A percentile compares a stretch with the other conserved stretches of the same genome.
Evolutionary conservation across 2,329 filamentous ascomycete species (phyloP).

Genomic region (Pyrenophora tritici-repentis): DNA sequence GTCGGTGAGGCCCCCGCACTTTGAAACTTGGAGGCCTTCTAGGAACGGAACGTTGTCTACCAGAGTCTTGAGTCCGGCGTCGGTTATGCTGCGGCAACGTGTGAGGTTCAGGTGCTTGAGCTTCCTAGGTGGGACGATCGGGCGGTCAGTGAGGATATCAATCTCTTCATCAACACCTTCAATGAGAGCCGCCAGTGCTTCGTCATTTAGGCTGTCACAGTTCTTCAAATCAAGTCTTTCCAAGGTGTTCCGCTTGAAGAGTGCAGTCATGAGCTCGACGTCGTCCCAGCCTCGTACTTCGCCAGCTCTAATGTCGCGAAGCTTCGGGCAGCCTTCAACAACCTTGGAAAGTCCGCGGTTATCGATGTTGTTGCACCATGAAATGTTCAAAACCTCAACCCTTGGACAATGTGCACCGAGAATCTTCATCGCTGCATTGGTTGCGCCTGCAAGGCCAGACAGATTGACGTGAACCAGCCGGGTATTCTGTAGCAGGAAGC

Average conservation of each 20-base stretch:
- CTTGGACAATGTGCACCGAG: constrained; percentile 80
- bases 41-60: constrained; percentile 77
- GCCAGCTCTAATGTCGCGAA: constrained; percentile 80
- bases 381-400: constrained; percentile 85
- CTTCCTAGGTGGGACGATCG: constrained; percentile 75
- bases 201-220: constrained; percentile 77
- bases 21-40: constrained; percentile 81
- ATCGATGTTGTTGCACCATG: constrained; percentile 89
- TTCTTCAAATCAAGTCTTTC: constrained; percentile 82
- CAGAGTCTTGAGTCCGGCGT: constrained; percentile 70
- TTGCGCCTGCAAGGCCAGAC: constrained; percentile 77
- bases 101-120: constrained; percentile 86
- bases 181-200: constrained; percentile 73
- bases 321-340: constrained; percentile 70
- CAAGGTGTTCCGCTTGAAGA: constrained; percentile 81
- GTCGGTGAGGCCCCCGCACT: constrained; percentile 76
- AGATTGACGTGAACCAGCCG: constrained; percentile 84
- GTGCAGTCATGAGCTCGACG: constrained; percentile 68
- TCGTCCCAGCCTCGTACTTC: constrained; percentile 82
- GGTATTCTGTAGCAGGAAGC: constrained; percentile 77
- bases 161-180: constrained; percentile 77
- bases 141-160: constrained; percentile 76
- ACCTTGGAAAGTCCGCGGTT: constrained; percentile 75
- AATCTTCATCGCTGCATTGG: constrained; percentile 83
- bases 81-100: constrained; percentile 75